A percentile compares a stretch with the other conserved stretches of the same genome.
These are phyloP conservation scores for Scheffersomyces lignicola DNA, from an alignment of 1,139 yeast genomes.

Conservation along the genomic window DNA sequence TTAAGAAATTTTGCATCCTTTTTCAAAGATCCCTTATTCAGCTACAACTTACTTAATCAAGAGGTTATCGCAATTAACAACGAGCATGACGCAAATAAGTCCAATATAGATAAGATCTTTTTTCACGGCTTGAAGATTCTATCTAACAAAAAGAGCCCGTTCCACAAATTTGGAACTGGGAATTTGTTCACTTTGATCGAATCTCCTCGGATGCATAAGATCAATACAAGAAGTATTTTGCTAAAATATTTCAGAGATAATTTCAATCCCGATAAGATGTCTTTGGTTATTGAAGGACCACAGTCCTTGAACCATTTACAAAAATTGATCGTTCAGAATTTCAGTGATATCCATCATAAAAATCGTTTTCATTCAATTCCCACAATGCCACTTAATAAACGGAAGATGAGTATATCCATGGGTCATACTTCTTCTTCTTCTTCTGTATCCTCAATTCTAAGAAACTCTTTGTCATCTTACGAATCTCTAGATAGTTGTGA, in stretches of 20 bases:
- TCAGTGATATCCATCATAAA: constrained; percentile 26
- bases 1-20: constrained; percentile 53
- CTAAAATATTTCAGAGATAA: constrained; percentile 25
- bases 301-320: constrained; percentile 59
- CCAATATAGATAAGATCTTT: constrained; percentile 42
- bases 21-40: constrained; percentile 52
- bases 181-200: constrained; percentile 30
- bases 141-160: constrained; percentile 42
- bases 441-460: too few relatives aligned
- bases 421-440: not conserved
- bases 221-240: constrained; percentile 23
- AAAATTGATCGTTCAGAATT: constrained; percentile 46
- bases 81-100: constrained; percentile 58
- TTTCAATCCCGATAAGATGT: constrained; percentile 44
- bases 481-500: not conserved
- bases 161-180: constrained; percentile 50
- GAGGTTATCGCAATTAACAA: constrained; percentile 63
- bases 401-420: not conserved
- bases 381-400: too few relatives aligned
- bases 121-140: constrained; percentile 60
- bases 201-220: constrained; percentile 10
- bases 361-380: not conserved
- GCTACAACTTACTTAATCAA: constrained; percentile 35
- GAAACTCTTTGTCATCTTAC: not conserved
- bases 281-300: constrained; percentile 61